Conservation (phyloP, 495 filamentous ascomycete species). For the Staphylotrichum longicolle region DNA sequence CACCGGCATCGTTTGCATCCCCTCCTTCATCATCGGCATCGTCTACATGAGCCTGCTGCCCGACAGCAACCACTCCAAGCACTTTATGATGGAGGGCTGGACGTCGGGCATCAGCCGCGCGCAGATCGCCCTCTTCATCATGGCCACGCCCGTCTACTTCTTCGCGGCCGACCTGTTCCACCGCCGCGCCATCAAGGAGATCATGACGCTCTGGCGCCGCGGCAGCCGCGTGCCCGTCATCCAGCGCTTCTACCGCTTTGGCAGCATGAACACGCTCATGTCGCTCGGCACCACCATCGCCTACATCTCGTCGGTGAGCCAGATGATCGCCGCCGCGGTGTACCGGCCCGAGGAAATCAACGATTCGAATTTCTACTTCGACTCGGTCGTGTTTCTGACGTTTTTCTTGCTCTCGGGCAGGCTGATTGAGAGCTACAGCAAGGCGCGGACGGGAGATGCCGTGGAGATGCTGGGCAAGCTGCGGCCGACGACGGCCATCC, state of each 20-base stretch:
- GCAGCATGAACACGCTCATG: conserved; percentile 95
- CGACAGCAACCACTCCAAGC: conserved; percentile 50
- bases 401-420: conserved; percentile 81
- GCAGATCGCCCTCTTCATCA: conserved; percentile 80
- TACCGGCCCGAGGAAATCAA: conserved; percentile 33
- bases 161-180: conserved; percentile 88
- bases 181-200: conserved; percentile 70
- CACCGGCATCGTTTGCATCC: conserved; percentile 72
- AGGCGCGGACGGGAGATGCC: conserved; percentile 86
- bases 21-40: conserved; percentile 86
- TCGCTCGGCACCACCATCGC: conserved; percentile 86
- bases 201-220: conserved; percentile 75
- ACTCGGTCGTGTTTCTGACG: conserved; percentile 91
- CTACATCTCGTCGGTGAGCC: conserved; percentile 78
- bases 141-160: conserved; percentile 88
- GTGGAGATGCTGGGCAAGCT: conserved; percentile 76
- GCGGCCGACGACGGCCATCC: conserved; percentile 72
- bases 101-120: conserved; percentile 69
- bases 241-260: conserved; percentile 83
- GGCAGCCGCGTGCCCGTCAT: conserved; percentile 72
- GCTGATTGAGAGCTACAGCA: conserved; percentile 87
- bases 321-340: conserved; percentile 68
- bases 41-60: conserved; percentile 85
- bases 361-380: conserved; percentile 75
- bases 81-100: conserved; percentile 69